Conservation (phyloP, 2,329 filamentous ascomycete species). For the Colletotrichum agaves region DNA sequence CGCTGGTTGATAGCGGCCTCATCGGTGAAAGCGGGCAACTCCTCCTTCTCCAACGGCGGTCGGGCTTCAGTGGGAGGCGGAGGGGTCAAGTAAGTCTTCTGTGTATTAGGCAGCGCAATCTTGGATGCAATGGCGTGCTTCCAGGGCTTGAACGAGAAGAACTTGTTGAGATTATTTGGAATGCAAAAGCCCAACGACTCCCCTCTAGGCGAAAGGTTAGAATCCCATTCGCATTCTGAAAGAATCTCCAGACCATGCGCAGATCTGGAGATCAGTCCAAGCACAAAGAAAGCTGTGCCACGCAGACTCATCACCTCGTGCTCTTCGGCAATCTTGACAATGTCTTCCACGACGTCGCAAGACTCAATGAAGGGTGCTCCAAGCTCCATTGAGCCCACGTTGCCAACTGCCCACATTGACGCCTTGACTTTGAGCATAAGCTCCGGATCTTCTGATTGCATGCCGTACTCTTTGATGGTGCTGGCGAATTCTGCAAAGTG, state of each 20-base stretch:
- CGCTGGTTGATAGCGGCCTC: slow-evolving; percentile 77
- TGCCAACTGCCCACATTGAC: slow-evolving; percentile 96
- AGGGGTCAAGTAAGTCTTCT: slow-evolving; percentile 62
- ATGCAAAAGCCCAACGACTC: slow-evolving; percentile 89
- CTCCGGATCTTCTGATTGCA: slow-evolving; percentile 86
- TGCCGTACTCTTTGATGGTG: slow-evolving; percentile 88
- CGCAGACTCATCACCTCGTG: slow-evolving; percentile 93
- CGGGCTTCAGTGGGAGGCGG: slow-evolving; percentile 55
- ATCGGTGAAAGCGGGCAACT: slow-evolving; percentile 58
- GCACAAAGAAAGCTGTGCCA: slow-evolving; percentile 95
- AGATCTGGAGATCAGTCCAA: slow-evolving; percentile 92
- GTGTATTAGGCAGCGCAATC: slow-evolving; percentile 60
- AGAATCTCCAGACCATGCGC: slow-evolving; percentile 93
- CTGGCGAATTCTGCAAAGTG: slow-evolving; percentile 94
- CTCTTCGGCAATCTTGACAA: slow-evolving; percentile 87
- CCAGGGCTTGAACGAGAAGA: slow-evolving; percentile 79
- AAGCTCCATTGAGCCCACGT: slow-evolving; percentile 97
- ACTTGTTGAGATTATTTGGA: slow-evolving; percentile 78
- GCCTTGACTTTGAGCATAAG: slow-evolving; percentile 94
- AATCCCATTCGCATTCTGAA: slow-evolving; percentile 91
- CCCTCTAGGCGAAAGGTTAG: slow-evolving; percentile 84
- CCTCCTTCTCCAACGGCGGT: slow-evolving; percentile 56
- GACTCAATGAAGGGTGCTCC: slow-evolving; percentile 94
- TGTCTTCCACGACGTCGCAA: slow-evolving; percentile 86
- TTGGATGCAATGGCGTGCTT: slow-evolving; percentile 58